These are phyloP conservation scores for Solanum raphanifolium DNA, from an alignment of 257 asterid species.

Conservation along the genomic window DNA sequence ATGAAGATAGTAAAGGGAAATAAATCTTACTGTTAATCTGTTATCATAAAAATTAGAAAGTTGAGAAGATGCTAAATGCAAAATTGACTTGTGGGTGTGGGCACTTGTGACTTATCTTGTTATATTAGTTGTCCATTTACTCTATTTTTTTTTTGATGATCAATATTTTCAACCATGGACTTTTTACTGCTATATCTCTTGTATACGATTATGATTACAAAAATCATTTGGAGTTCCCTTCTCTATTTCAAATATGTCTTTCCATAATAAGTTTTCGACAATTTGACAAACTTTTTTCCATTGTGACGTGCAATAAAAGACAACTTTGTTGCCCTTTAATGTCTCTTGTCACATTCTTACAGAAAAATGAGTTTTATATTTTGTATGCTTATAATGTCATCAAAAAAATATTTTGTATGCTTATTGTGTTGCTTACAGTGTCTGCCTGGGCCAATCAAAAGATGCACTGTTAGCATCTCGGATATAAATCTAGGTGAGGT, in stretches of 20 bases:
- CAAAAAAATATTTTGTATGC: background rate
- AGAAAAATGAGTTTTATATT: background rate
- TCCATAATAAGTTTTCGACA: background rate
- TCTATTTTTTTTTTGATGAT: background rate
- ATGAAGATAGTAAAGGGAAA: background rate
- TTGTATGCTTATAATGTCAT: background rate
- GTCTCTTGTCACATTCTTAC: background rate
- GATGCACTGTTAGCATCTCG: background rate
- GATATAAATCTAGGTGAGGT: background rate
- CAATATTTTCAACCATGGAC: background rate
- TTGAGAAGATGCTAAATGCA: background rate
- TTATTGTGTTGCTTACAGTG: background rate
- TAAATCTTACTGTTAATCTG: background rate
- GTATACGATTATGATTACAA: background rate
- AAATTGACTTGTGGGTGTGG: background rate
- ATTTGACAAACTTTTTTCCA: background rate
- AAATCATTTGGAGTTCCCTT: background rate
- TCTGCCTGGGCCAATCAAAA: background rate
- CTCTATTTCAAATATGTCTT: background rate
- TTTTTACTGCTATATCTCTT: background rate
- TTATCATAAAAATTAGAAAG: background rate
- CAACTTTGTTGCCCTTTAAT: background rate
- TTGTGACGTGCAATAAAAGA: background rate
- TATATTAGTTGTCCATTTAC: background rate
- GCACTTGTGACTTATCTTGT: background rate